A percentile compares a stretch with the other conserved stretches of the same genome.
phyloP scores from a whole-genome alignment of 2,329 filamentous ascomycete genomes.

The Colletotrichum lindemuthianum region DNA sequence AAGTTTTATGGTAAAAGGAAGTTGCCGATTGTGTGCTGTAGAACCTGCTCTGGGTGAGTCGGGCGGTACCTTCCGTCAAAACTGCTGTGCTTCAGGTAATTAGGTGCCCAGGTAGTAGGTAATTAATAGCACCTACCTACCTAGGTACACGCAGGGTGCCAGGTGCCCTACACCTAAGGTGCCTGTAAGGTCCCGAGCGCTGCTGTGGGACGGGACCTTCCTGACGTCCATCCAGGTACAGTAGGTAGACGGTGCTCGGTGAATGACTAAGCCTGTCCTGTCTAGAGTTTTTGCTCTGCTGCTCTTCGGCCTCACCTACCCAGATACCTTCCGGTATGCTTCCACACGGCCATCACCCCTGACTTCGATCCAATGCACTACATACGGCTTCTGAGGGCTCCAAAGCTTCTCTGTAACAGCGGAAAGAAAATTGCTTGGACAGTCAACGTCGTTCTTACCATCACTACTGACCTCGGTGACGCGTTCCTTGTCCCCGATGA shows the following conservation, averaged over 20 bases:
- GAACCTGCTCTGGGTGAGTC: too few relatives aligned
- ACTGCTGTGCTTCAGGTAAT: too few relatives aligned
- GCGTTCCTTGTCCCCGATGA: constrained; percentile 58
- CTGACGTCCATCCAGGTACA: too few relatives aligned
- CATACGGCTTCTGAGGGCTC: constrained; percentile 62
- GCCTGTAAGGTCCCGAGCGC: too few relatives aligned
- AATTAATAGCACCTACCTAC: too few relatives aligned
- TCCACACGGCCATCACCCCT: too few relatives aligned
- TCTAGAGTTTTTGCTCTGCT: constrained; percentile 5
- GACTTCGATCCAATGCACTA: constrained; percentile 61
- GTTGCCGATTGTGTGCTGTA: neutral
- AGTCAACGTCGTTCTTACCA: constrained; percentile 60
- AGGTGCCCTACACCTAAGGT: too few relatives aligned
- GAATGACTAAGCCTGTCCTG: constrained; percentile 21
- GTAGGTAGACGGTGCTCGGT: too few relatives aligned
- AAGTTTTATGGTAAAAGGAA: neutral
- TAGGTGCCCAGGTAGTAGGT: too few relatives aligned
- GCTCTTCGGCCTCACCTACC: neutral
- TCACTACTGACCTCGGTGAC: constrained; percentile 68
- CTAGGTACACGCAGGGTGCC: too few relatives aligned
- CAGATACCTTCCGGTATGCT: too few relatives aligned
- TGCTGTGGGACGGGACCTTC: neutral
- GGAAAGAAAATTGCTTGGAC: constrained; percentile 39
- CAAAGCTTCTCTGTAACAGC: constrained; percentile 46
- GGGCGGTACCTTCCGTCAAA: too few relatives aligned